phyloP scores from a whole-genome alignment of 805 yeast genomes.

The Ogataea neopini region DNA sequence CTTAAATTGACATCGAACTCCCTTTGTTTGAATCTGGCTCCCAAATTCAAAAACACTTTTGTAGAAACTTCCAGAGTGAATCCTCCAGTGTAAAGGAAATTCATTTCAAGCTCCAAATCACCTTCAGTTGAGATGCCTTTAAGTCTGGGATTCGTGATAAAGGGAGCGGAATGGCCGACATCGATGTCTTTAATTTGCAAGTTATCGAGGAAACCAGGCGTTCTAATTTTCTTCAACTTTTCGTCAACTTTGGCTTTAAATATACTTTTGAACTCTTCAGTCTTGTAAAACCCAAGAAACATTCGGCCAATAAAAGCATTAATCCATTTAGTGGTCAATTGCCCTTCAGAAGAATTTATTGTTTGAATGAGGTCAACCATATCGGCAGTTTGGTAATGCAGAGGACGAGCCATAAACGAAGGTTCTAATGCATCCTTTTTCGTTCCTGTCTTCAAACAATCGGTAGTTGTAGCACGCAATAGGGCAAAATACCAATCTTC shows the following conservation, averaged over 20 bases:
- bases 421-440: constrained; percentile 51
- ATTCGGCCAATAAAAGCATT: constrained; percentile 85
- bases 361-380: constrained; percentile 73
- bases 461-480: constrained; percentile 68
- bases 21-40: constrained; percentile 67
- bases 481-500: constrained; percentile 93
- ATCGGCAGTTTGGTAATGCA: constrained; percentile 70
- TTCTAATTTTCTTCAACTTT: constrained; percentile 75
- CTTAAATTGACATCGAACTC: constrained; percentile 76
- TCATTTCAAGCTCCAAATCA: constrained; percentile 56
- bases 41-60: constrained; percentile 71
- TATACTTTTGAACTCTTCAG: constrained; percentile 60
- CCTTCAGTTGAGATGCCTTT: constrained; percentile 80
- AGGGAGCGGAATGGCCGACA: constrained; percentile 82
- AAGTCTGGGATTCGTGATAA: constrained; percentile 70
- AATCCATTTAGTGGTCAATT: constrained; percentile 83
- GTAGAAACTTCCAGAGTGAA: constrained; percentile 77
- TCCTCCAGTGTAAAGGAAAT: constrained; percentile 73
- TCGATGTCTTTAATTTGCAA: constrained; percentile 69
- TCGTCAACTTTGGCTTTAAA: constrained; percentile 62
- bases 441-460: constrained; percentile 22
- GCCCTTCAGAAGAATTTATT: constrained; percentile 80
- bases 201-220: constrained; percentile 86
- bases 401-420: constrained; percentile 63
- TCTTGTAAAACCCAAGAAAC: constrained; percentile 73